Conservation (phyloP, 805 yeast species). For the Tetrapisispora namnaoensis region DNA sequence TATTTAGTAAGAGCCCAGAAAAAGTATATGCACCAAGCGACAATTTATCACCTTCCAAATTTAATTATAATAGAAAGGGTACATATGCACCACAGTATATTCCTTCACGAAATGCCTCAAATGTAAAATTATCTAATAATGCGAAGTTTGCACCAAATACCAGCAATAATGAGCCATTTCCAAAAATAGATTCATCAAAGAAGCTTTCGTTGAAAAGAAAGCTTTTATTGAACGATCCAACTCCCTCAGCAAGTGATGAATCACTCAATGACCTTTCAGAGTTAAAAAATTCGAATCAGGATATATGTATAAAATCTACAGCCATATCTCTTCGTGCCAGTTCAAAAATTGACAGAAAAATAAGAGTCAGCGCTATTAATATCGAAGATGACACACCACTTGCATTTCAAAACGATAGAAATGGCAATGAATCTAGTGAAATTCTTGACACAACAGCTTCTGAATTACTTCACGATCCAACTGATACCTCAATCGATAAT, state of each 20-base stretch:
- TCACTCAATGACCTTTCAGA: not conserved
- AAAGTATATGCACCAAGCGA: conserved; percentile 4
- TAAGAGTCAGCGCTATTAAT: conserved; percentile 8
- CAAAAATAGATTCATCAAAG: not conserved
- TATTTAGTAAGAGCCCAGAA: not conserved
- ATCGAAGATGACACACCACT: conserved; percentile 8
- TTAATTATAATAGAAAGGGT: conserved; percentile 2
- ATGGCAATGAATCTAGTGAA: not conserved
- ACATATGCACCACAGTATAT: conserved; percentile 11
- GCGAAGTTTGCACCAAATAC: not conserved
- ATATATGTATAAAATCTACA: not conserved
- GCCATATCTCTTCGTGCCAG: not conserved
- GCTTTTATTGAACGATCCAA: not conserved
- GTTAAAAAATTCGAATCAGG: not conserved
- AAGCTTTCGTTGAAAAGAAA: not conserved
- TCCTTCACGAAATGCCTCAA: conserved; percentile 3
- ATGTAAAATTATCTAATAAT: not conserved
- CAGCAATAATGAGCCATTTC: no score
- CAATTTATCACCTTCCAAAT: not conserved
- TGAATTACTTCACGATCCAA: conserved; percentile 26
- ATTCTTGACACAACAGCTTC: conserved; percentile 24
- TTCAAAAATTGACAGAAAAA: conserved; percentile 6
- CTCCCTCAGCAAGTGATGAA: no score
- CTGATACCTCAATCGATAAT: conserved; percentile 19
- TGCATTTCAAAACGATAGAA: not conserved